These are phyloP conservation scores for Akanthomyces lecanii DNA, from an alignment of 2,329 filamentous ascomycete species.

Conservation along the genomic window DNA sequence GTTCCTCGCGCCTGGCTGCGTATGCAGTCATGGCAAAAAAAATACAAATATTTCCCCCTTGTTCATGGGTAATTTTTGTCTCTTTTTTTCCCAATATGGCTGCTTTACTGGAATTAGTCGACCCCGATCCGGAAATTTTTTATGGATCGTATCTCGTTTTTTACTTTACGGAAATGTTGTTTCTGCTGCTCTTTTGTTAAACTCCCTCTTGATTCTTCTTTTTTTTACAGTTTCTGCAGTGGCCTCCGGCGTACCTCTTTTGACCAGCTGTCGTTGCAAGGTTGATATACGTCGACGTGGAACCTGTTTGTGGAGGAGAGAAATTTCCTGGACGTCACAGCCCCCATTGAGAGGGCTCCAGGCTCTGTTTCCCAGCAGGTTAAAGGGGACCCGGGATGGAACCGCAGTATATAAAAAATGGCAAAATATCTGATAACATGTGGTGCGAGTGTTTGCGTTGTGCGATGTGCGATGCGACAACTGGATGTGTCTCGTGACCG, in stretches of 20 bases:
- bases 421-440: constrained; percentile 16
- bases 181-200: constrained; percentile 21
- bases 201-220: constrained; percentile 1
- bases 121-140: constrained; percentile 9
- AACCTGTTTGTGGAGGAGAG: constrained; percentile 16
- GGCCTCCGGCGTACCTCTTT: constrained; percentile 16
- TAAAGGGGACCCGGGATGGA: constrained; percentile 16
- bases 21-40: constrained; percentile 6
- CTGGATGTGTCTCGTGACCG: background rate
- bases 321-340: background rate
- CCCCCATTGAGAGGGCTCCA: constrained; percentile 14
- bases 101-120: constrained; percentile 17
- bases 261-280: constrained; percentile 2
- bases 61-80: constrained; percentile 32
- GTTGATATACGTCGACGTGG: constrained; percentile 19
- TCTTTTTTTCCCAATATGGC: constrained; percentile 15
- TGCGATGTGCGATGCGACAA: background rate
- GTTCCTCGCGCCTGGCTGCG: constrained; percentile 12
- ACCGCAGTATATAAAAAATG: constrained; percentile 20
- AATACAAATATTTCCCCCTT: background rate
- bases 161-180: constrained; percentile 28
- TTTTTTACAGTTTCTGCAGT: constrained; percentile 20
- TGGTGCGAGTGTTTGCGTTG: background rate
- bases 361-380: constrained; percentile 14
- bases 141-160: constrained; percentile 19